Evolutionary conservation across 192 early-diverging fungal species (phyloP), one percentile per base, ranked within the genome.

Genomic region (Coemansia sp.): DNA sequence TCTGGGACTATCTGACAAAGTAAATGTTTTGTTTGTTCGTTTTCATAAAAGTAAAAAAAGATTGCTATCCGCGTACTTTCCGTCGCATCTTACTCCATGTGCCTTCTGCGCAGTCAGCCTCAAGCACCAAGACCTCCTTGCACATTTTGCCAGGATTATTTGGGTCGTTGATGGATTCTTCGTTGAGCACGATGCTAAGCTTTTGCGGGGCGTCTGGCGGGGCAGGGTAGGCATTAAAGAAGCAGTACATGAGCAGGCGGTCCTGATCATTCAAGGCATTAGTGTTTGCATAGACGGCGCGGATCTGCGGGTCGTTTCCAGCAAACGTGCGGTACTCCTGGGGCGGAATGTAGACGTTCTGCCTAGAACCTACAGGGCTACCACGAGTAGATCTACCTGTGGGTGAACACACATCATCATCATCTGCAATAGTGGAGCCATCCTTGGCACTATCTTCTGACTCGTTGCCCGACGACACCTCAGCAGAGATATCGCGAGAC

Each of bases 1-100:
- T 89, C 66, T 93, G 92, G 92, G 86, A 93, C 75, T 90, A 91
- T 71, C 24, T 66, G 42, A 20, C 47, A 43, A 59, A 65, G 67
- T 20, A 40, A 46, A 51, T 36, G 18, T 20, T 51, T 42, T 63
- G 24, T 1, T 24, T 24, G 24, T 6, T 63, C 51, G 51, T 10
- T 38, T 31, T 42, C 5, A 16, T 33, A 29, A 63, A 41, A 71
- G 36, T 24, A 10, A 27, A 24, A 27, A 20, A 31, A n/a, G n/a
- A 16, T 47, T 20, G 44, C 15, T 42, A 72, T 2, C 31, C 33
- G 49, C 74, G 67, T 44, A 65, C 67, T 15, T 67, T 20, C 31
- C 69, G 65, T 8, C 80, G 80, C 24, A 75, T 64, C 57, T 77
- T 82, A 13, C 43, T 57, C 80, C 80, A 82, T 24, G 68, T 67